Evolutionary conservation across 371 early-diverging fungal genomes (phyloP), one percentile per base, ranked within the genome.

Genomic region (Rhizomucor miehei): DNA sequence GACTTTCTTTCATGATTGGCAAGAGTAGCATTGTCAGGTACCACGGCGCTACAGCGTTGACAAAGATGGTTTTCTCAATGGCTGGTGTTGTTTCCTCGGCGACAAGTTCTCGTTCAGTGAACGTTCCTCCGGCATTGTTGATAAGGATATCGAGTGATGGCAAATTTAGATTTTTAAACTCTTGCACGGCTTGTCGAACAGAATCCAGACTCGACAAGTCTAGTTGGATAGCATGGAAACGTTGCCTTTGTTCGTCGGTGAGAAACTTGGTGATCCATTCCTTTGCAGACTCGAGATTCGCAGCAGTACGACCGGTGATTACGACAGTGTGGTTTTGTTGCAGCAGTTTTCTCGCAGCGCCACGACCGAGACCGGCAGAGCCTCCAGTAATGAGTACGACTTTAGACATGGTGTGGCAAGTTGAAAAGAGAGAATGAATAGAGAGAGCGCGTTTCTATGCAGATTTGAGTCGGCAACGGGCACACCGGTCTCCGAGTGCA

Each of bases 321-420:
- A 75, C 59, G 4, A 75, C 75, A 6, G 60, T 69, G 45, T 75
- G 60, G 6, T 65, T 65, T 14, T 53, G 35, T 19, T 51, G 24
- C 6, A 75, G 48, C 1, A 66, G 38, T 23, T 71, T 71, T 21
- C 48, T 50, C 5, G 71, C 71, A 12, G 75, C 55, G 0, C 49
- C 44, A 46, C 58, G 54, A 20, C 75, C 75, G 13, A 75, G 54
- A 6, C 75, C 75, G 23, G 36, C 52, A 6, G 75, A 66, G 2
- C 60, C 69, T 20, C 75, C 75, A 8, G 75, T 71, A 35, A 75
- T 75, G n/a, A 75, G 65, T 21, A 75, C 52, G 19, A 53, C 46
- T 43, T 56, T 59, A 41, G 41, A 14, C 41, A 41, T 41, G 11
- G 3, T 5, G 29, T 5, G 5, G 29, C 8, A 5, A 8, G 29